Evolutionary conservation across 192 early-diverging fungal species (phyloP).

Genomic region (Helicostylum pulchrum): DNA sequence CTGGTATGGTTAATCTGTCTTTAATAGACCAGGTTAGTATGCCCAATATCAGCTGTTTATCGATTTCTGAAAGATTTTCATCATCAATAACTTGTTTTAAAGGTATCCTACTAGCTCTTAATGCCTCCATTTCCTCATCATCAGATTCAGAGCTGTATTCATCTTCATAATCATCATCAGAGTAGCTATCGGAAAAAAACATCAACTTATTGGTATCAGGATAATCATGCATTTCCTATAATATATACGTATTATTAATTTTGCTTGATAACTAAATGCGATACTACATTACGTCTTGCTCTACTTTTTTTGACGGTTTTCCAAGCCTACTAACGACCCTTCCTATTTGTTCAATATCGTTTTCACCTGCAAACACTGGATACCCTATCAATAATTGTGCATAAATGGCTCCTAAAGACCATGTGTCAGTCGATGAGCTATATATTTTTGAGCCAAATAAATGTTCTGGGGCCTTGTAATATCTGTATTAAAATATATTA

Average conservation of each 20-base stretch:
- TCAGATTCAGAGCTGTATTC: not conserved
- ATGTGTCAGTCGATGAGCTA: constrained; percentile 12
- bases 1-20: not conserved
- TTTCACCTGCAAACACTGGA: constrained; percentile 19
- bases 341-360: constrained; percentile 20
- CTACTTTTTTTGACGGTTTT: not conserved
- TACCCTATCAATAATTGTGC: constrained; percentile 6
- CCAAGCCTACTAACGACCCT: constrained; percentile 10
- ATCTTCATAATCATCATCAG: not conserved
- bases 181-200: constrained; percentile 3
- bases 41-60: not conserved
- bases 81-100: not conserved
- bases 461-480: constrained; percentile 23
- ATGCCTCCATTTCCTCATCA: not conserved
- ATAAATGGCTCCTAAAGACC: constrained; percentile 15
- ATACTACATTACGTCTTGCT: constrained; percentile 2
- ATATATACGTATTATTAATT: not conserved
- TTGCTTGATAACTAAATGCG: not conserved
- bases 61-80: not conserved
- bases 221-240: constrained; percentile 16
- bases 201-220: constrained; percentile 16
- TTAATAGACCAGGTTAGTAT: constrained; percentile 12
- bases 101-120: not conserved
- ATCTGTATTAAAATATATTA: not conserved
- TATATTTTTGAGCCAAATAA: constrained; percentile 14